A percentile compares a stretch with the other conserved stretches of the same genome.
These are phyloP conservation scores for Plasmodium chabaudi DNA, from an alignment of 169 alveolate species.

Conservation along the genomic window DNA sequence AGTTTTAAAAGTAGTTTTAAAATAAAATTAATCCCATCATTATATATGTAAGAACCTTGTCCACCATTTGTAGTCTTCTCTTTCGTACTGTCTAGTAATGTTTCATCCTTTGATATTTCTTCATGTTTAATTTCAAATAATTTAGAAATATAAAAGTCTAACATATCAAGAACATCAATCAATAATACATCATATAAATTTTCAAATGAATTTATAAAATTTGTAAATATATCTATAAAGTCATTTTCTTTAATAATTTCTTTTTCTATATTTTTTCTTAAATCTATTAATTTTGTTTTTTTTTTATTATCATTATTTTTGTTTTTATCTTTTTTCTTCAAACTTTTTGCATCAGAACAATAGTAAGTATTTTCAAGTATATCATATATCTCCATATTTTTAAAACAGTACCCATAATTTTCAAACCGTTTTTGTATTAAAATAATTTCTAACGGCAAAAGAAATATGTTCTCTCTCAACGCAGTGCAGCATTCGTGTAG, in stretches of 20 bases:
- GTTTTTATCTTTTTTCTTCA: conserved; percentile 30
- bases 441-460: conserved; percentile 36
- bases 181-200: background rate
- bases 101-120: too few relatives aligned
- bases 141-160: too few relatives aligned
- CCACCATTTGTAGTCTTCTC: too few relatives aligned
- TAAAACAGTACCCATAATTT: conserved; percentile 7
- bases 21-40: too few relatives aligned
- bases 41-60: too few relatives aligned
- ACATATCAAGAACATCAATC: background rate
- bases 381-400: conserved; percentile 1
- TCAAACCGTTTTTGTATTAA: conserved; percentile 18
- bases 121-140: too few relatives aligned
- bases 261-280: conserved; percentile 2
- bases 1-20: too few relatives aligned
- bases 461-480: conserved; percentile 14
- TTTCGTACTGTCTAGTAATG: too few relatives aligned
- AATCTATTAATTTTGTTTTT: conserved; percentile 25
- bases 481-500: background rate
- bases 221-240: conserved; percentile 3
- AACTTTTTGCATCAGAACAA: background rate
- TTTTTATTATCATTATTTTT: conserved; percentile 20
- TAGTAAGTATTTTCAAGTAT: conserved; percentile 27
- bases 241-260: conserved; percentile 24
- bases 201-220: conserved; percentile 7